Evolutionary conservation across 2,329 filamentous ascomycete genomes (phyloP).

Genomic region (Neodidymelliopsis sp.): DNA sequence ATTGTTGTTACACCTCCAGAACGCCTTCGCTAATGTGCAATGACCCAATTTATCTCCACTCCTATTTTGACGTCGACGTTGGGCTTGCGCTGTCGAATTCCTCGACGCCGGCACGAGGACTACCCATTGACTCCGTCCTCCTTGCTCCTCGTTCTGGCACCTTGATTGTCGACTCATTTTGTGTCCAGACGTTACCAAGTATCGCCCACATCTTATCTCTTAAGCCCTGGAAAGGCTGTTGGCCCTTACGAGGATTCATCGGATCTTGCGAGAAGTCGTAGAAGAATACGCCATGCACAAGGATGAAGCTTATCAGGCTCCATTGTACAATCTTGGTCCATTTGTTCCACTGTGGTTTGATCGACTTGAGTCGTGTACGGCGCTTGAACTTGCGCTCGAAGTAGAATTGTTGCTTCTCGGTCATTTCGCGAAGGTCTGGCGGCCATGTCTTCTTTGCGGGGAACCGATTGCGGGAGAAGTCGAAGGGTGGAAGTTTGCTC

Average conservation of each 20-base stretch:
- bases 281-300: constrained; percentile 66
- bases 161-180: constrained; percentile 26
- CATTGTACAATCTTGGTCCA: constrained; percentile 69
- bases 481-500: constrained; percentile 44
- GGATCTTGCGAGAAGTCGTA: constrained; percentile 60
- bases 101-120: constrained; percentile 6
- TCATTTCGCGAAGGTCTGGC: constrained; percentile 75
- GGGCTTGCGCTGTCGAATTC: constrained; percentile 4
- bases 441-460: constrained; percentile 78
- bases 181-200: constrained; percentile 40
- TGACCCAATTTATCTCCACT: not conserved
- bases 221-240: constrained; percentile 41
- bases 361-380: constrained; percentile 67
- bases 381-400: constrained; percentile 82
- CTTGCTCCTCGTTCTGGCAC: constrained; percentile 18
- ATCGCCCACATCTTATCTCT: constrained; percentile 37
- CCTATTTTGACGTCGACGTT: not conserved
- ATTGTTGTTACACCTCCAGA: constrained; percentile 1
- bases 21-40: constrained; percentile 16
- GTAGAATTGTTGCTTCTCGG: constrained; percentile 75
- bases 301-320: constrained; percentile 56
- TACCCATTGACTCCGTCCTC: constrained; percentile 18
- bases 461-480: constrained; percentile 64
- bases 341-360: constrained; percentile 70
- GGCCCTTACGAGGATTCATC: constrained; percentile 41